A percentile compares a stretch with the other conserved stretches of the same genome.
Conservation (phyloP, 805 yeast species). For the Spathaspora arborariae region DNA sequence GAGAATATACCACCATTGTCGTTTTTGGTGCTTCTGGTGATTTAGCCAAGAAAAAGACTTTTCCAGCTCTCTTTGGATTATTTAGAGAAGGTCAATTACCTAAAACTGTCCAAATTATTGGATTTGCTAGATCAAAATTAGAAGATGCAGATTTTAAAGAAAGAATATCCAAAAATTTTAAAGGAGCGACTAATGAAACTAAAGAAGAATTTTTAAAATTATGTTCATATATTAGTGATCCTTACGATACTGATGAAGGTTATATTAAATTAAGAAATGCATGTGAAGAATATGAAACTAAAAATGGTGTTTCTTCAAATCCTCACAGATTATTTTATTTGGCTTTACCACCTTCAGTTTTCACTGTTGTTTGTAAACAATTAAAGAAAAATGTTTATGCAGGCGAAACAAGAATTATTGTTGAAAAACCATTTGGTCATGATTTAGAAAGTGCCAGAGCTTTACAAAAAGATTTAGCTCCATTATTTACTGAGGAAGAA, state of each 20-base stretch:
- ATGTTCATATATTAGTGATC: conserved; percentile 69
- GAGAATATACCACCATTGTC: conserved; percentile 64
- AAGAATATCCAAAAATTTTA: conserved; percentile 63
- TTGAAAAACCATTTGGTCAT: conserved; percentile 97
- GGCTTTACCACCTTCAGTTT: conserved; percentile 93
- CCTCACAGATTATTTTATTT: conserved; percentile 86
- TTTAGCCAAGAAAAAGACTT: conserved; percentile 91
- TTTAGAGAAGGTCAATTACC: conserved; percentile 68
- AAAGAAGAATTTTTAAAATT: conserved; percentile 63
- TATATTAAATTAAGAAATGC: conserved; percentile 51
- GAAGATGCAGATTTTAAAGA: conserved; percentile 60
- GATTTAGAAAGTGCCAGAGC: conserved; percentile 77
- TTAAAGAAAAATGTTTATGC: conserved; percentile 64
- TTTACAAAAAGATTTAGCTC: conserved; percentile 73
- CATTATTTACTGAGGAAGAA: conserved; percentile 87
- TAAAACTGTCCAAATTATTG: conserved; percentile 66
- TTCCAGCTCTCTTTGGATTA: conserved; percentile 79
- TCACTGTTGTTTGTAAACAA: conserved; percentile 71
- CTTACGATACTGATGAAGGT: conserved; percentile 80
- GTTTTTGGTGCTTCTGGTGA: conserved; percentile 97
- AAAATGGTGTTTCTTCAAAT: conserved; percentile 32
- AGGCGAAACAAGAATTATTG: conserved; percentile 75
- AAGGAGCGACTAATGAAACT: conserved; percentile 38
- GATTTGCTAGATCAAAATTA: conserved; percentile 87
- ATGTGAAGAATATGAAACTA: conserved; percentile 58